phyloP scores from a whole-genome alignment of 1,284 basidiomycete genomes.

The Leccinum fuscescens region DNA sequence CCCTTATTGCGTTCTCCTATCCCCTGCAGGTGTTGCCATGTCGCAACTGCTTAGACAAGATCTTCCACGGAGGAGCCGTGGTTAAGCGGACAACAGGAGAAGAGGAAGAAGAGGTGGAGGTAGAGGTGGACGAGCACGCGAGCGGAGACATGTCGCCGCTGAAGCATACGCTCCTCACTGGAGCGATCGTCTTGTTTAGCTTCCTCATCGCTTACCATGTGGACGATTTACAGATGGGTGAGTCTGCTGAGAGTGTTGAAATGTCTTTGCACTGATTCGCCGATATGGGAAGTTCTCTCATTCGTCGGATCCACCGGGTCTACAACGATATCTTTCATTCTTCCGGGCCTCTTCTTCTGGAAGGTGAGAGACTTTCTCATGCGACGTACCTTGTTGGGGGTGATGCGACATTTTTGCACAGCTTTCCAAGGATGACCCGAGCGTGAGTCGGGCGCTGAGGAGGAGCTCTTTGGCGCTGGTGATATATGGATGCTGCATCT shows the following conservation, averaged over 20 bases:
- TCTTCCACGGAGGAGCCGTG: slow-evolving; percentile 55
- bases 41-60: slow-evolving; percentile 89
- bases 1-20: slow-evolving; percentile 89
- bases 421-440: slow-evolving; percentile 71
- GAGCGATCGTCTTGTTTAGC: slow-evolving; percentile 66
- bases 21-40: slow-evolving; percentile 94
- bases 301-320: slow-evolving; percentile 97
- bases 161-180: slow-evolving; percentile 77
- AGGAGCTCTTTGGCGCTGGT: slow-evolving; percentile 66
- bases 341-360: slow-evolving; percentile 87
- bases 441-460: slow-evolving; percentile 55
- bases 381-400: neutral
- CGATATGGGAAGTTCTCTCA: slow-evolving; percentile 66
- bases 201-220: slow-evolving; percentile 83
- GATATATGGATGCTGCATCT: slow-evolving; percentile 78
- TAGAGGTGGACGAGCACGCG: slow-evolving; percentile 47
- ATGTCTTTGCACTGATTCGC: slow-evolving; percentile 17
- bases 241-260: slow-evolving; percentile 30
- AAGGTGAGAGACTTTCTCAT: slow-evolving; percentile 49
- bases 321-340: slow-evolving; percentile 95
- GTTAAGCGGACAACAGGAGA: slow-evolving; percentile 39
- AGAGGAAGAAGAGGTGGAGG: slow-evolving; percentile 37
- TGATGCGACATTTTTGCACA: slow-evolving; percentile 35
- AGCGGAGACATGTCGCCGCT: slow-evolving; percentile 64
- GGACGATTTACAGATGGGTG: slow-evolving; percentile 80